phyloP scores from a whole-genome alignment of 306 rosid species.

The Delonix regia region DNA sequence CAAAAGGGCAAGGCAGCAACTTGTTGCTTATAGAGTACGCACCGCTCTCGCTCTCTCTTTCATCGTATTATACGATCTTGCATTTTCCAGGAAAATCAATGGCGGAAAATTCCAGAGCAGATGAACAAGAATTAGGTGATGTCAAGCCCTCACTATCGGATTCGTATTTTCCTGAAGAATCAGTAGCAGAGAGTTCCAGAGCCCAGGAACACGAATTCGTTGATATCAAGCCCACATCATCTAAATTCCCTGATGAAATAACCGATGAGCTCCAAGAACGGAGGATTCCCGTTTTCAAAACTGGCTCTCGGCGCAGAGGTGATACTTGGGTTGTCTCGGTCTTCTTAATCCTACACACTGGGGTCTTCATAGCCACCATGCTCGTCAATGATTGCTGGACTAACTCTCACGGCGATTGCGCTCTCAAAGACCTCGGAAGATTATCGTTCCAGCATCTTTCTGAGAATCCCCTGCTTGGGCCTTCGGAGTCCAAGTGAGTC shows the following conservation, averaged over 20 bases:
- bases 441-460: slow-evolving; percentile 83
- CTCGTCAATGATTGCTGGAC: slow-evolving; percentile 77
- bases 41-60: slow-evolving; percentile 3
- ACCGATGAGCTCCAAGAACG: slow-evolving; percentile 35
- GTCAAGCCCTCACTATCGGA: slow-evolving; percentile 43
- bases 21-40: background rate
- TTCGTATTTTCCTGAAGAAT: slow-evolving; percentile 23
- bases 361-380: slow-evolving; percentile 77
- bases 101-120: slow-evolving; percentile 43
- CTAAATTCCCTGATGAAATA: slow-evolving; percentile 23
- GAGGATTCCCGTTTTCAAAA: slow-evolving; percentile 43
- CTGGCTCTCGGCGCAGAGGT: slow-evolving; percentile 45
- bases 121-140: slow-evolving; percentile 42
- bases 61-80: slow-evolving; percentile 9
- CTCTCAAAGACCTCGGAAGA: slow-evolving; percentile 63
- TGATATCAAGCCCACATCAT: slow-evolving; percentile 52
- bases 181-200: slow-evolving; percentile 43
- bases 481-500: slow-evolving; percentile 87
- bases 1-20: background rate
- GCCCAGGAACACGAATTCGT: slow-evolving; percentile 42
- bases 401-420: slow-evolving; percentile 73
- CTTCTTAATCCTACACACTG: slow-evolving; percentile 71
- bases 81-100: slow-evolving; percentile 35
- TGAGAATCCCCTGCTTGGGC: slow-evolving; percentile 90
- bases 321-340: slow-evolving; percentile 90